Percentiles rank a stretch among this genome's conserved stretches.
These are phyloP conservation scores for Hypoxylon subgilvum DNA, from an alignment of 495 filamentous ascomycete species.

Conservation along the genomic window DNA sequence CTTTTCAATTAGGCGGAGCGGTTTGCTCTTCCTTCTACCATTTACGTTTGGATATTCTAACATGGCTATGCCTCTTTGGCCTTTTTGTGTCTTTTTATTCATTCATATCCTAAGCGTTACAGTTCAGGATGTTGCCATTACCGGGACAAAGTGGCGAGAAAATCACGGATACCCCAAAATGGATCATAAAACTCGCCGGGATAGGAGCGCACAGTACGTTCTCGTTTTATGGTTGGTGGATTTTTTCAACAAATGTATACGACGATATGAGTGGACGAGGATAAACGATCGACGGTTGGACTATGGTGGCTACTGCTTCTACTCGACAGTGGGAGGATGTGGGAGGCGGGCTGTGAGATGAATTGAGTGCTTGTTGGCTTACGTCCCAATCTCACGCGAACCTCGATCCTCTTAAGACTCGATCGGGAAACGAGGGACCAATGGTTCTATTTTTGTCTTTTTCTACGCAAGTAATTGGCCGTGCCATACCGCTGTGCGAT, in stretches of 20 bases:
- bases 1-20: slow-evolving; percentile 22
- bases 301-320: slow-evolving; percentile 5
- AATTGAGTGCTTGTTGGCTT: slow-evolving; percentile 21
- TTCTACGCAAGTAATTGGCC: slow-evolving; percentile 38
- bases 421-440: slow-evolving; percentile 2
- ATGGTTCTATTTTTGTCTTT: slow-evolving; percentile 40
- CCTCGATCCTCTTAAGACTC: slow-evolving; percentile 20
- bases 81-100: slow-evolving; percentile 12
- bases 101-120: slow-evolving; percentile 23
- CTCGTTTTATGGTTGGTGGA: slow-evolving; percentile 18
- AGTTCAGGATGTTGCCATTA: slow-evolving; percentile 5
- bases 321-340: slow-evolving; percentile 14
- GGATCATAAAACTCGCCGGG: slow-evolving; percentile 24
- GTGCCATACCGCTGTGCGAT: slow-evolving; percentile 45
- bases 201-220: slow-evolving; percentile 18
- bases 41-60: slow-evolving; percentile 25
- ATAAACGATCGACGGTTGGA: slow-evolving; percentile 18
- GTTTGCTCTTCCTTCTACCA: slow-evolving; percentile 13
- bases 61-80: slow-evolving; percentile 18
- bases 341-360: slow-evolving; percentile 24
- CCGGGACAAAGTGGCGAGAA: slow-evolving; percentile 4
- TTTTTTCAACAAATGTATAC: slow-evolving; percentile 30
- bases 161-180: slow-evolving; percentile 32
- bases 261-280: slow-evolving; percentile 36
- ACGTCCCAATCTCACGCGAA: slow-evolving; percentile 31